Evolutionary conservation across 169 alveolate genomes (phyloP), one percentile per base, ranked within the genome.

Genomic region (Sarcocystis neurona): DNA sequence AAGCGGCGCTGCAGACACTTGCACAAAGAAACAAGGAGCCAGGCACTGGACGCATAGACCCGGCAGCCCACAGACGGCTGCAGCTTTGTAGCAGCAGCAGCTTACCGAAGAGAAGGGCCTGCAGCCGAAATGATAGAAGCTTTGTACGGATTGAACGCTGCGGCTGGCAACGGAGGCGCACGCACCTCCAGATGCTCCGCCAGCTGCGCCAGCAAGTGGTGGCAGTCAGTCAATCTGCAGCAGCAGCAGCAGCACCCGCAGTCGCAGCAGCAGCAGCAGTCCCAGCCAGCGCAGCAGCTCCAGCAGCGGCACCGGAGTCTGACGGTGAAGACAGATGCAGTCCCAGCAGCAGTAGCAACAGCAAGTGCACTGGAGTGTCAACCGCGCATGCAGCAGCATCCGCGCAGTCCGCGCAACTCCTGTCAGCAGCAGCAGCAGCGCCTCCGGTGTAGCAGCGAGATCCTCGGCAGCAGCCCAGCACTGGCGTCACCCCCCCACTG

Each of bases 61-160:
- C 8, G n/a, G 60, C 15, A 15, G 27, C 60, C 6, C 6, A 48
- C 6, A 48, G 60, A 10, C 15, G 6, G 15, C 15, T 48, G 15
- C 60, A 48, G 15, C 6, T 10, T 15, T 10, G 27, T 48, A 10
- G 27, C 6, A 15, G 6, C 15, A 6, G 6, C 60, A 15, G 60
- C 60, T 6, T 15, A 63, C 75, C 75, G 27, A 4, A 27, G 12
- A 15, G 75, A 63, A 41, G 75, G 27, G 75, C 75, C 75, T 15
- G 75, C 27, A 15, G 75, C 75, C 1, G 75, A 63, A 41, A 63
- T 43, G 75, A 63, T 63, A 41, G 75, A 63, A 20, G 75, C 27
- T 6, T 43, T 63, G 75, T 63, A 63, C n/a, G 75, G 75, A 63
- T 63, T 63, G 75, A 63, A 63, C 27, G 46, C 75, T 15, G 75